Conservation (phyloP, 495 filamentous ascomycete genomes). For the Venustampulla echinocandica region DNA sequence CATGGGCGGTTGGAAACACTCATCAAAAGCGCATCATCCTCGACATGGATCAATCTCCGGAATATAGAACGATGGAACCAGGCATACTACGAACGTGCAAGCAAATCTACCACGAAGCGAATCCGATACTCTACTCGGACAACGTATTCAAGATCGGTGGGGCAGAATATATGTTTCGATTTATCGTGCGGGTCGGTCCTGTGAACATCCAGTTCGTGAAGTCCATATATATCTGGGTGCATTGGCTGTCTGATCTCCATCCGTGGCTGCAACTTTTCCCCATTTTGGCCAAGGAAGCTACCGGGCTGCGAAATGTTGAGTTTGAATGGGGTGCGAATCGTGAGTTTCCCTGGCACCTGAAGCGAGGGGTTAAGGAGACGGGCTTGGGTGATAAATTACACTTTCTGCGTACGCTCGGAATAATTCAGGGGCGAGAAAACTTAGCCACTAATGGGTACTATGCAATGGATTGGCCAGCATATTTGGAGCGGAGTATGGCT, state of each 20-base stretch:
- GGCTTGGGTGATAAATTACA: conserved; percentile 8
- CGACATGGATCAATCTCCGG: not conserved
- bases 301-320: conserved; percentile 5
- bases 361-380: too few relatives aligned
- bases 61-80: conserved; percentile 10
- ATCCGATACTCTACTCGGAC: conserved; percentile 16
- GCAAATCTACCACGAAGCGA: conserved; percentile 14
- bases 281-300: conserved; percentile 13
- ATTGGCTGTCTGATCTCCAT: not conserved
- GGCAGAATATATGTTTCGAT: conserved; percentile 8
- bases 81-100: conserved; percentile 12
- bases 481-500: conserved; percentile 12
- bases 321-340: conserved; percentile 7
- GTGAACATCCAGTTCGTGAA: conserved; percentile 10
- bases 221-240: conserved; percentile 10
- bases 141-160: conserved; percentile 9
- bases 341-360: conserved; percentile 4
- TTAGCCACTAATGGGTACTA: conserved; percentile 14
- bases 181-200: conserved; percentile 12
- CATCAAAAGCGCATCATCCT: conserved; percentile 2
- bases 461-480: conserved; percentile 12
- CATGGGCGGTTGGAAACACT: conserved; percentile 1
- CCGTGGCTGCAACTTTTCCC: conserved; percentile 10
- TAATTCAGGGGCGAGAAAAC: conserved; percentile 11
- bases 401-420: conserved; percentile 9